A percentile compares a stretch with the other conserved stretches of the same genome.
Evolutionary conservation across 1,139 yeast species (phyloP).

Genomic region (Geotrichum reessii): DNA sequence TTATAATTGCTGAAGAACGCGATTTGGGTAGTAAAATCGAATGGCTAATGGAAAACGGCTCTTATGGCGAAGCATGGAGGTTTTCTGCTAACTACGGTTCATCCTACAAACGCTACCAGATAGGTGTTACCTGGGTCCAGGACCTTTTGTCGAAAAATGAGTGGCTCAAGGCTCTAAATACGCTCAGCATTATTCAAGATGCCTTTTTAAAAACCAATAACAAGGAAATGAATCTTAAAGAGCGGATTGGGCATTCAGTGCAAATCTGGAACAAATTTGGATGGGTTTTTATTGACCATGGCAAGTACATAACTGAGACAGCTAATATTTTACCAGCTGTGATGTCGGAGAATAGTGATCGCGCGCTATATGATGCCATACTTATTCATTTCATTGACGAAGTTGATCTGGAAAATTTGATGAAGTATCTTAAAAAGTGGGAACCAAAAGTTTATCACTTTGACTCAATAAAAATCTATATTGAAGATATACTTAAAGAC

Average conservation of each 20-base stretch:
- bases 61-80: conserved; percentile 68
- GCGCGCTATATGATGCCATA: conserved; percentile 47
- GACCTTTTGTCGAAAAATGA: conserved; percentile 43
- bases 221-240: not conserved
- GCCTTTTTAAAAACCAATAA: conserved; percentile 26
- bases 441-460: conserved; percentile 50
- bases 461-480: conserved; percentile 40
- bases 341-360: conserved; percentile 37
- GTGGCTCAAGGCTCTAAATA: conserved; percentile 54
- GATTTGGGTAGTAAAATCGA: conserved; percentile 60
- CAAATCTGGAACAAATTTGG: conserved; percentile 66
- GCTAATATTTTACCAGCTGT: conserved; percentile 51
- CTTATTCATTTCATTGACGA: conserved; percentile 46
- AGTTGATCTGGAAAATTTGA: conserved; percentile 33
- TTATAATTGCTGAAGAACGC: conserved; percentile 65
- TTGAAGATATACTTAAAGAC: conserved; percentile 43
- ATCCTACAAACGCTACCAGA: conserved; percentile 47
- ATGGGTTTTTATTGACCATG: conserved; percentile 46
- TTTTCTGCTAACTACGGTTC: conserved; percentile 55
- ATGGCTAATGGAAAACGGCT: conserved; percentile 59
- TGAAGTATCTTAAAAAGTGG: conserved; percentile 51
- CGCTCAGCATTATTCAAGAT: conserved; percentile 43
- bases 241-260: not conserved
- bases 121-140: conserved; percentile 62
- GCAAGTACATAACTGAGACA: conserved; percentile 42